These are phyloP conservation scores for Pleurotus pulmonarius DNA, from an alignment of 768 basidiomycete species.

Conservation along the genomic window DNA sequence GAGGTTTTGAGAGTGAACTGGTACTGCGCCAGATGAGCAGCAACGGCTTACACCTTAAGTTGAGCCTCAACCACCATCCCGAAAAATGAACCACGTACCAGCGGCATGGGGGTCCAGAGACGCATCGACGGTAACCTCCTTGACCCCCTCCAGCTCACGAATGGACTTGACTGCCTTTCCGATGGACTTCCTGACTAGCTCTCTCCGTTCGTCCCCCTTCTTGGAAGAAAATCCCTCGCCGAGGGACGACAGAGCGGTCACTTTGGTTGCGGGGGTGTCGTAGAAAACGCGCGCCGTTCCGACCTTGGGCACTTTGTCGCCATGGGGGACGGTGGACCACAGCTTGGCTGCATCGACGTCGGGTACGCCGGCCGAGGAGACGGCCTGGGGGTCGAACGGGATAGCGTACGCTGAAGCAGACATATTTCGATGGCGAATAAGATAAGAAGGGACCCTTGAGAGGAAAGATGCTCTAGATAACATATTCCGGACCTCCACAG, in stretches of 20 bases:
- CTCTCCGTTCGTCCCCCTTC: slow-evolving; percentile 46
- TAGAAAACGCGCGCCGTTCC: slow-evolving; percentile 67
- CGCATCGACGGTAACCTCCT: slow-evolving; percentile 61
- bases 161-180: slow-evolving; percentile 72
- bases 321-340: slow-evolving; percentile 49
- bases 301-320: slow-evolving; percentile 50
- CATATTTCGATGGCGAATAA: slow-evolving; percentile 41
- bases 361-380: slow-evolving; percentile 22
- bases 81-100: slow-evolving; percentile 37
- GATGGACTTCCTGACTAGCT: slow-evolving; percentile 66
- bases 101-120: slow-evolving; percentile 72
- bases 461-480: slow-evolving; percentile 8
- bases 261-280: slow-evolving; percentile 41
- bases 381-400: slow-evolving; percentile 48
- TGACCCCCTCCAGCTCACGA: slow-evolving; percentile 56
- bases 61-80: not conserved
- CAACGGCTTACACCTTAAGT: slow-evolving; percentile 52
- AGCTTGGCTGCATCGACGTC: slow-evolving; percentile 44
- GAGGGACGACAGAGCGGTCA: slow-evolving; percentile 56
- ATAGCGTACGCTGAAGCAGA: slow-evolving; percentile 54
- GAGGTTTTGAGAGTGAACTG: slow-evolving; percentile 78
- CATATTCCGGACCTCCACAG: slow-evolving; percentile 4
- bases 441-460: not conserved
- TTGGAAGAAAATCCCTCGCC: slow-evolving; percentile 51
- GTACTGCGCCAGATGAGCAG: slow-evolving; percentile 70